Evolutionary conservation across 768 basidiomycete species (phyloP).

Genomic region (Lepiota venenata): DNA sequence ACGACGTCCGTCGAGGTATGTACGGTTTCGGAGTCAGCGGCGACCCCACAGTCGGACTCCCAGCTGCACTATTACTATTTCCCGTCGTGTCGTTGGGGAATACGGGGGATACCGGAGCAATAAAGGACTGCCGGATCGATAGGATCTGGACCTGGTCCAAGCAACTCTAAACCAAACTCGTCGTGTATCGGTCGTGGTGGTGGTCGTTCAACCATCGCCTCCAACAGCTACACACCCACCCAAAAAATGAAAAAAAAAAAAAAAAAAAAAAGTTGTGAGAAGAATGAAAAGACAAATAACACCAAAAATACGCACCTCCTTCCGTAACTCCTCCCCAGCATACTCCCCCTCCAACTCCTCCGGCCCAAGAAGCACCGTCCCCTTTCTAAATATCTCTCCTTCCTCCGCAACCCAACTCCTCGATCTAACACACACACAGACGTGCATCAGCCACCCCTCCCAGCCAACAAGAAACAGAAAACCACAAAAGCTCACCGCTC

Average conservation of each 20-base stretch:
- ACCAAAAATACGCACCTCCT: slow-evolving; percentile 51
- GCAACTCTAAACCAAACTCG: slow-evolving; percentile 47
- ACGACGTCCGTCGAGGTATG: slow-evolving; percentile 52
- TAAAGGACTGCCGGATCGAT: slow-evolving; percentile 4
- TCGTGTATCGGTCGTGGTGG: slow-evolving; percentile 72
- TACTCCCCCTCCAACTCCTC: slow-evolving; percentile 91
- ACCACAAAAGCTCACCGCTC: slow-evolving; percentile 54
- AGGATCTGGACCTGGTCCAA: slow-evolving; percentile 14
- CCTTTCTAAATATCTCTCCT: slow-evolving; percentile 94
- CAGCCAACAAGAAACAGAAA: too few species aligned
- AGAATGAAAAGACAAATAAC: not conserved
- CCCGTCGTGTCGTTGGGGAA: too few species aligned
- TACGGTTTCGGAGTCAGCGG: slow-evolving; percentile 54
- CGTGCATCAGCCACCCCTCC: too few species aligned
- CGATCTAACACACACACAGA: slow-evolving; percentile 44
- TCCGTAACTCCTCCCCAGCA: slow-evolving; percentile 83
- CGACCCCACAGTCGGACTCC: slow-evolving; percentile 22
- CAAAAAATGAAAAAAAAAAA: not conserved
- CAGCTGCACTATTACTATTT: slow-evolving; percentile 5
- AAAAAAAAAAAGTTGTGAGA: slow-evolving; percentile 2
- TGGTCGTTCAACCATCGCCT: slow-evolving; percentile 83
- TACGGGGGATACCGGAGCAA: slow-evolving; percentile 14
- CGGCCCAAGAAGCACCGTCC: slow-evolving; percentile 70
- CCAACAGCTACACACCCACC: slow-evolving; percentile 53
- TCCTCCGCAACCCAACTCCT: slow-evolving; percentile 89